Evolutionary conservation across 768 basidiomycete genomes (phyloP), one percentile per base, ranked within the genome.

Genomic region (Astraeus odoratus): DNA sequence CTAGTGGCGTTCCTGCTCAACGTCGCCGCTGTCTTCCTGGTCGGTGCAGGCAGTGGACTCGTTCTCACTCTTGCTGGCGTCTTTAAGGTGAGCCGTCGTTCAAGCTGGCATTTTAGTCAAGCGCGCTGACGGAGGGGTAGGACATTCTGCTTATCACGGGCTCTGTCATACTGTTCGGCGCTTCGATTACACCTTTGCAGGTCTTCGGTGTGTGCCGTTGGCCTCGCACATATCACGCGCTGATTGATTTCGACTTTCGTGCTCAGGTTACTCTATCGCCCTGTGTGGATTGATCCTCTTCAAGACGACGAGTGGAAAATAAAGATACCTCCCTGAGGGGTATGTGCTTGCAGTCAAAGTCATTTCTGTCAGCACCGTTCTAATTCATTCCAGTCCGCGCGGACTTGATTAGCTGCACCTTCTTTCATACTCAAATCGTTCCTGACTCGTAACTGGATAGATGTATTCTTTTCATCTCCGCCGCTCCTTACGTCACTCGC

Each of bases 81-180:
- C 20, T 83, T 93, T 68, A 94, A 94, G 76, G 83, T 85, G 56
- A 33, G 71, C 60, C 42, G 7, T 10, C 22, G 18, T 31, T 31
- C 10, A 8, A 1, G 22, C 35, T 23, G 23, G 12, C 23, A 13
- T 20, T 45, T 18, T 13, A 24, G 36, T 22, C 16, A 22, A 10
- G 0, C 42, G 13, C 16, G 12, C 9, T 12, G 23, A 26, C 16
- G n/a, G 27, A 10, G 26, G n/a, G 18, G 10, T 20, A 60, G 87
- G 95, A 98, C 61, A 97, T 98, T 51, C 77, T 99, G 22, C 80
- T 98, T 48, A 92, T 99, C 65, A 75, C 80, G 7, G 92, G 91
- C 36, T 94, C 91, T 1, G 92, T 97, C 25, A 61, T 92, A 43
- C 69, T 95, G 46, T 95, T 95, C 58, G 81, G 86, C 31, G 76